Base-by-base conservation (phyloP, 371 early-diverging fungal species). In the Lichtheimia ornata region DNA sequence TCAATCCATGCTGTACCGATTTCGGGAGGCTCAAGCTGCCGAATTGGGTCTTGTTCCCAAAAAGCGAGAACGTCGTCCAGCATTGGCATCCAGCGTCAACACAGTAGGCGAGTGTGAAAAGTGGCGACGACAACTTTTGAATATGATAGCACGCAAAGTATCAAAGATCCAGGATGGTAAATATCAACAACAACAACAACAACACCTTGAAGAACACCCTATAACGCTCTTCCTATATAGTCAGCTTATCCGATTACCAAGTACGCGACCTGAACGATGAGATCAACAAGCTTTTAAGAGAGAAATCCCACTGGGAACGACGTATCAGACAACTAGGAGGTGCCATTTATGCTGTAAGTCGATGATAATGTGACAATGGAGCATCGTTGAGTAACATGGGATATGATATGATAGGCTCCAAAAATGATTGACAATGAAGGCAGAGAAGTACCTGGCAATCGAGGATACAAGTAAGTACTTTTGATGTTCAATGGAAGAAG, bases 1-100 rank as follows among this genome's bases (percentile, higher is more conserved):
- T 22, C 95, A 97, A 88, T 96, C 98, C 45, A 97, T 96, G 96
- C 87, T 97, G 28, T 94, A 94, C 74, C 93, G 97, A 61, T 97
- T 96, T 80, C 92, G 96, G 64, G 94, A 94, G 69, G 96, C 95
- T 24, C 93, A 96, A 74, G 88, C 87, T 52, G 88, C 90, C 15
- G 93, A 95, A 66, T 71, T 90, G n/a, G 97, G 96, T 18, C 74
- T 90, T 57, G 71, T 81, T 44, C 69, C 64, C 15, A 81, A 81
- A 54, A 81, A 82, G 55, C 72, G 81, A 57, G 87, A 90, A 50
- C 83, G 86, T 63, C 83, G 96, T 56, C 96, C 97, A 1, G 87
- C 78, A 24, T 79, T 89, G 27, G 90, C 93, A 22, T 84, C 91
- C 1, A 75, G 80, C 52, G 91, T 88, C 22, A 78, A 81, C 28